Evolutionary conservation across 768 basidiomycete genomes (phyloP), one percentile per base, ranked within the genome.

Genomic region (Boletellus ananiceps): DNA sequence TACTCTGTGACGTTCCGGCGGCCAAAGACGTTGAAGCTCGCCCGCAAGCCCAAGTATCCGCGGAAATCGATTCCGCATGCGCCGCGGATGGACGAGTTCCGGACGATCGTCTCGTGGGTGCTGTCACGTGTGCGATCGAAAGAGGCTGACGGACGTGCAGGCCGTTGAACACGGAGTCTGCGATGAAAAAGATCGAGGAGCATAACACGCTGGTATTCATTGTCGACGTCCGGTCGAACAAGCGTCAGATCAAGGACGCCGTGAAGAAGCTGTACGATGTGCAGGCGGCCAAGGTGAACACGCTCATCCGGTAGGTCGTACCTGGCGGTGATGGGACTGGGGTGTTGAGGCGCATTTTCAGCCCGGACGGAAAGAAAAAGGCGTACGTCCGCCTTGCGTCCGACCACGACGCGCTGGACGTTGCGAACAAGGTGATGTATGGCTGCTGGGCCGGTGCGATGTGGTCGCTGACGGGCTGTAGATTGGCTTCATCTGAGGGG

Each of bases 131-230:
- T 31, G n/a, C n/a, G 14, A 49, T 5, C 11, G 31, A 19, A 14
- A 16, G n/a, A 36, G 47, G 46, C 41, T 55, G 42, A 44, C 43
- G 37, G 37, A 13, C 13, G 13, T 19, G 45, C 49, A 89, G 86
- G 44, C 90, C 90, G 15, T 69, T 93, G 70, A 95, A 93, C 83
- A 95, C 93, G 14, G 94, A 98, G 72, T 86, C 83, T 12, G 94
- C 95, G 55, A 97, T 98, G 95, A 95, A 97, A 83, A 96, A 99
- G 83, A 99, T 99, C 50, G 95, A 99, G 80, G 95, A 97, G 72
- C 86, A 97, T 80, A 98, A 99, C 74, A 99, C 96, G 29, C 82
- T 98, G 50, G 96, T 99, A 52, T 99, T 98, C 79, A 86, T 98
- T 53, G 93, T 96, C 46, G 94, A 97, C 71, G 65, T 97, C 71